Evolutionary conservation across 2,329 filamentous ascomycete species (phyloP).

Genomic region (Stagonosporopsis cucurbitacearum): DNA sequence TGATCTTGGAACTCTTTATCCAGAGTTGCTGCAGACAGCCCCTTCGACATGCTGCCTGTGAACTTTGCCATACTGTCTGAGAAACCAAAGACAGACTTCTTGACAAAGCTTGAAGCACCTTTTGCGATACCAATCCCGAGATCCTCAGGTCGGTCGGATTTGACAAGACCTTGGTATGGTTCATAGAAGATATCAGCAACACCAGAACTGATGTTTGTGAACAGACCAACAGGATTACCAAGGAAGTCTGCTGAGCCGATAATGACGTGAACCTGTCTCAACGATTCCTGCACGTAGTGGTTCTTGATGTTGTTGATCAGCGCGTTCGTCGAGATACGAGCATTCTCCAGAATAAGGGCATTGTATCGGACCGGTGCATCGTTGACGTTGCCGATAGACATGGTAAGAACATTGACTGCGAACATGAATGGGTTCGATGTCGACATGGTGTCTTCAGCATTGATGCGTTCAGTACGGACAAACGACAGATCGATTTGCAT

Average conservation of each 20-base stretch:
- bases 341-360: constrained; percentile 92
- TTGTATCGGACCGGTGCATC: constrained; percentile 95
- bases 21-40: constrained; percentile 89
- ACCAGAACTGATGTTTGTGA: constrained; percentile 97
- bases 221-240: constrained; percentile 94
- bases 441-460: constrained; percentile 91
- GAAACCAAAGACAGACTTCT: constrained; percentile 98
- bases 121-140: constrained; percentile 95
- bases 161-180: constrained; percentile 95
- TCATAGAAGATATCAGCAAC: constrained; percentile 99
- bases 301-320: constrained; percentile 86
- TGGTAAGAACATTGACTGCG: constrained; percentile 96
- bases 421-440: constrained; percentile 95
- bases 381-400: constrained; percentile 99
- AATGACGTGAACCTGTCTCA: constrained; percentile 97
- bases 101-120: constrained; percentile 94
- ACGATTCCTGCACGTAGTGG: constrained; percentile 95
- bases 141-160: constrained; percentile 94
- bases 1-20: constrained; percentile 99
- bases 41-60: constrained; percentile 96
- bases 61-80: constrained; percentile 98
- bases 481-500: constrained; percentile 98
- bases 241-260: constrained; percentile 97
- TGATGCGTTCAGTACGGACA: constrained; percentile 94
- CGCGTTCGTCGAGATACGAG: constrained; percentile 84